phyloP scores from a whole-genome alignment of 2,329 filamentous ascomycete species.

The Podosphaera fusca region DNA sequence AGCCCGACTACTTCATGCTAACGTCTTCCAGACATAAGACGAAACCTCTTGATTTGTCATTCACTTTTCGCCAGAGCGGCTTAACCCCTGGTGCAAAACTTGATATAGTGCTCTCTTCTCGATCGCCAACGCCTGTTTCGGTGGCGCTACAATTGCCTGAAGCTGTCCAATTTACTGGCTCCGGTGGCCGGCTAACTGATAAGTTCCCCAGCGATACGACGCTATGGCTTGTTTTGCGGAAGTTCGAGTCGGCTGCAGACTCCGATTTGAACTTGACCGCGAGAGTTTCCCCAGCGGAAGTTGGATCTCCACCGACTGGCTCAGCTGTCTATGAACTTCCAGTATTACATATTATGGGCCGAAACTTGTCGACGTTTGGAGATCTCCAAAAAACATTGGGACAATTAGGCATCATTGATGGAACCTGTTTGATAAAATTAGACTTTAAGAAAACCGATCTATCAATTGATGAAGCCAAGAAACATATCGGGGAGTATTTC shows the following conservation, averaged over 20 bases:
- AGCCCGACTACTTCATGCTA: conserved; percentile 4
- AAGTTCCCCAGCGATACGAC: conserved; percentile 78
- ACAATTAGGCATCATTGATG: conserved; percentile 69
- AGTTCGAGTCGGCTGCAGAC: conserved; percentile 55
- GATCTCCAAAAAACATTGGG: conserved; percentile 77
- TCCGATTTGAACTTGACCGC: conserved; percentile 61
- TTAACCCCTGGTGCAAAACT: conserved; percentile 72
- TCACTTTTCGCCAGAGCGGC: conserved; percentile 62
- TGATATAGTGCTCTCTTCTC: conserved; percentile 70
- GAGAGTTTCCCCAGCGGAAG: conserved; percentile 42
- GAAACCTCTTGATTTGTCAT: conserved; percentile 65
- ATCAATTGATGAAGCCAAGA: conserved; percentile 69
- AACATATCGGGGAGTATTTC: conserved; percentile 57
- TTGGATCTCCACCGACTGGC: conserved; percentile 32
- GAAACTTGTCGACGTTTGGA: conserved; percentile 51
- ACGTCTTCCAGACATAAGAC: conserved; percentile 42
- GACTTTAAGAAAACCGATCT: conserved; percentile 53
- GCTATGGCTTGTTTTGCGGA: conserved; percentile 71
- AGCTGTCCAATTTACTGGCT: conserved; percentile 37
- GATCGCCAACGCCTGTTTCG: conserved; percentile 63
- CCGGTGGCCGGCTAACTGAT: conserved; percentile 48
- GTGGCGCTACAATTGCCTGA: conserved; percentile 72
- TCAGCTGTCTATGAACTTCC: conserved; percentile 77
- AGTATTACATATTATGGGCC: conserved; percentile 59
- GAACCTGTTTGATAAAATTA: conserved; percentile 57